Base-by-base conservation (phyloP, 805 yeast species). In the Diddensiella santjacobensis region DNA sequence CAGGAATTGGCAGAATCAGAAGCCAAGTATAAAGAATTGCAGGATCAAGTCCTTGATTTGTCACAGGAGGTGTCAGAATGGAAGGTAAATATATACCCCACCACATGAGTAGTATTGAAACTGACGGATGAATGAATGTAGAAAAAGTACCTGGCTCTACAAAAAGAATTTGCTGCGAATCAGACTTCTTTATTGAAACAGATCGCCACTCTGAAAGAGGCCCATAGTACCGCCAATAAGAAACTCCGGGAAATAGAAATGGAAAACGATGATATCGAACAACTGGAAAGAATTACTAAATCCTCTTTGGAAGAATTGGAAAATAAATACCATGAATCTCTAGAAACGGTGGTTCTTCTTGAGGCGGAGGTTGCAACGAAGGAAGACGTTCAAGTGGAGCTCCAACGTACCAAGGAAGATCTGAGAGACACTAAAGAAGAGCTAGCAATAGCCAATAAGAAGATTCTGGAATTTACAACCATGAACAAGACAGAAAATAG, bases 191-290 rank as follows among this genome's bases (percentile, higher is more conserved):
- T 44, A 46, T 57, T 46, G 54, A 55, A 39, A 57, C 63, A 59
- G 45, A 57, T 67, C 3, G 51, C 55, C 8, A 49, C 56, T 4
- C 54, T 69, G 37, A 57, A 64, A 29, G 58, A 54, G 10, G 72
- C 69, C 6, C 51, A 67, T 22, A 58, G 60, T 13, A 51, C 49
- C 15, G 68, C 69, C 22, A 62, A 56, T 24, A 47, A 57, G 4
- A 64, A 63, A 33, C 54, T 73, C 26, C 64, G 71, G 13, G 72
- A 72, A 22, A 67, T 72, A 15, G 78, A 74, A 57, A 70, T 69
- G 44, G 52, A 62, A 24, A 71, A 72, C 52, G 79, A 74, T 48
- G 71, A 66, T 47, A 62, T 71, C 54, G 78, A 73, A 52, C 70
- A 71, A 38, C 66, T 61, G 24, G 76, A 70, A 36, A 54, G 75